Base-by-base conservation (phyloP, 202 grass and related monocot species). In the Hordeum pubiflorum region DNA sequence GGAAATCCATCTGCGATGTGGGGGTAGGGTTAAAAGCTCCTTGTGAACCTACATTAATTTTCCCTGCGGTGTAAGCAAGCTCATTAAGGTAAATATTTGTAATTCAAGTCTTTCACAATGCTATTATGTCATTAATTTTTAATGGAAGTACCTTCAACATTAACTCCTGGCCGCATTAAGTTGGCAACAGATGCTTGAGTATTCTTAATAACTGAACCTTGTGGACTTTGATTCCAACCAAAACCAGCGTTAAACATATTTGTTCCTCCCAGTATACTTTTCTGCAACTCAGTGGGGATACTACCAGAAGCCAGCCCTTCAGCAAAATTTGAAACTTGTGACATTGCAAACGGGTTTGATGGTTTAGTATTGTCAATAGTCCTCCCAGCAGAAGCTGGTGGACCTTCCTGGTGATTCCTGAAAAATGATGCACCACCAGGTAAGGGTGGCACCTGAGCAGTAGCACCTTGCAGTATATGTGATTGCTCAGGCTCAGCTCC, bases 181-280 rank as follows among this genome's bases (percentile, higher is more conserved):
- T 72, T 85, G 76, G 90, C 77, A 93, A 60, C 26, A 69, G 91
- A 71, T 24, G 82, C 97, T 89, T 99, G 97, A 66, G 81, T 77
- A 74, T 89, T 87, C 52, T 93, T 88, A 64, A 78, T 67, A 70
- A 81, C 70, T 85, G 85, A 55, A 85, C 83, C 64, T 80, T 90
- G 87, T 78, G 82, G 86, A 61, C 88, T 95, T 80, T 89, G 96
- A 61, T 82, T 91, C 97, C 92, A 93, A 61, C 87, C 81, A 90
- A 89, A 93, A 85, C 84, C 79, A 74, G 86, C 17, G 63, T 66
- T 91, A 41, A 97, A 94, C 74, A 87, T 71, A 83, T 80, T 91
- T 62, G 69, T 76, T 65, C 92, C 85, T 59, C 88, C 86, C 73
- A 82, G 78, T 22, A 91, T 88, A 75, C 88, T 90, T 88, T 93